These are phyloP conservation scores for Sesbania bispinosa DNA, from an alignment of 306 rosid genomes.

Conservation along the genomic window DNA sequence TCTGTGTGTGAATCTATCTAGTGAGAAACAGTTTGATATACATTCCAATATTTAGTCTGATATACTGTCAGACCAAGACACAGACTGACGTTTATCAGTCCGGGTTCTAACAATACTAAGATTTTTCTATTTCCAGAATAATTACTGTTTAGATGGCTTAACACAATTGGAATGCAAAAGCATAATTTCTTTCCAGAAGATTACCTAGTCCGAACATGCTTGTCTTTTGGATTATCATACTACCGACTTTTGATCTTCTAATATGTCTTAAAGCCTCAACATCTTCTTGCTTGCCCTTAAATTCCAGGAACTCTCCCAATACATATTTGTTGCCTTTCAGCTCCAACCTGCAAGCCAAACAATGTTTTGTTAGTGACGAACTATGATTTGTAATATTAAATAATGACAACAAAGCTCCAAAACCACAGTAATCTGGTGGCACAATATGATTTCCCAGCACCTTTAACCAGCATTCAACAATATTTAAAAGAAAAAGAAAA, in stretches of 20 bases:
- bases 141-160: too few relatives aligned
- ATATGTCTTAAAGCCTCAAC: conserved; percentile 54
- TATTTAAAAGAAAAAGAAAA: too few relatives aligned
- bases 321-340: conserved; percentile 68
- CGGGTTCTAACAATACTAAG: too few relatives aligned
- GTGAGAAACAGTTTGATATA: too few relatives aligned
- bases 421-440: not conserved
- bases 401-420: not conserved
- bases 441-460: not conserved
- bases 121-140: too few relatives aligned
- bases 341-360: conserved; percentile 62
- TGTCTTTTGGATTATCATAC: conserved; percentile 60
- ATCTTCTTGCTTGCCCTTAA: conserved; percentile 88
- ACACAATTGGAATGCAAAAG: not conserved
- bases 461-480: too few relatives aligned
- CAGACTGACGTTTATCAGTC: too few relatives aligned
- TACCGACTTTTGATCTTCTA: conserved; percentile 79
- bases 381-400: not conserved
- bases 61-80: too few relatives aligned
- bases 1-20: too few relatives aligned
- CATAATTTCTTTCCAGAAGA: conserved; percentile 12
- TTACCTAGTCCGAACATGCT: conserved; percentile 98
- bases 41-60: too few relatives aligned
- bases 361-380: conserved; percentile 15
- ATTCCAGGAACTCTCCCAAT: conserved; percentile 88